phyloP scores from a whole-genome alignment of 2,329 filamentous ascomycete genomes.

The Stemphylium lycopersici region DNA sequence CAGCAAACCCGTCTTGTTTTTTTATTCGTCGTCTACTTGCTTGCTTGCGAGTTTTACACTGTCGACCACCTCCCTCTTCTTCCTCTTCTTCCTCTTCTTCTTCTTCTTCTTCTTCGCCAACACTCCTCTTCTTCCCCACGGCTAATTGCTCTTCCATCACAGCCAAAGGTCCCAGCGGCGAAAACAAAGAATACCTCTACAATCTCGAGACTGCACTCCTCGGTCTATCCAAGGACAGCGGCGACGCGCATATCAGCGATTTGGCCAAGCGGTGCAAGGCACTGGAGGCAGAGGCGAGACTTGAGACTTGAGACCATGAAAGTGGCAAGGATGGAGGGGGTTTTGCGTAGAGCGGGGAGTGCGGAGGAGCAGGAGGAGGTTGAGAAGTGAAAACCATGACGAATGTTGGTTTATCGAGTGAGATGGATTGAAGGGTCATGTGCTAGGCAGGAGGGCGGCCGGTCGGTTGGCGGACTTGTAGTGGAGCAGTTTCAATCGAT shows the following conservation, averaged over 20 bases:
- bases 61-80: too few species aligned
- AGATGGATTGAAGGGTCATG: too few species aligned
- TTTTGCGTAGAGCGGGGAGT: conserved; percentile 54
- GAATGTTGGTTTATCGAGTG: too few species aligned
- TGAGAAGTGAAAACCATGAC: conserved; percentile 49
- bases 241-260: conserved; percentile 84
- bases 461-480: too few species aligned
- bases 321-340: conserved; percentile 26
- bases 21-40: too few species aligned
- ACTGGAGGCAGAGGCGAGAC: conserved; percentile 57
- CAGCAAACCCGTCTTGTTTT: too few species aligned
- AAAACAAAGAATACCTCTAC: conserved; percentile 88
- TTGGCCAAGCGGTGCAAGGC: conserved; percentile 73
- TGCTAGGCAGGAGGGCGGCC: too few species aligned
- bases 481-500: too few species aligned
- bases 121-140: not conserved
- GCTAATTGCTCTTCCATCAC: too few species aligned
- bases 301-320: conserved; percentile 22
- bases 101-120: too few species aligned
- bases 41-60: too few species aligned
- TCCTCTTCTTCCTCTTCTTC: not conserved
- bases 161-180: conserved; percentile 75
- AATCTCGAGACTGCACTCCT: conserved; percentile 77
- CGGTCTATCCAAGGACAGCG: conserved; percentile 74
- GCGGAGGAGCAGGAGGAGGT: conserved; percentile 67